Evolutionary conservation across 441 rosid species (phyloP), one percentile per base, ranked within the genome.

Genomic region (Corymbia citriodora): DNA sequence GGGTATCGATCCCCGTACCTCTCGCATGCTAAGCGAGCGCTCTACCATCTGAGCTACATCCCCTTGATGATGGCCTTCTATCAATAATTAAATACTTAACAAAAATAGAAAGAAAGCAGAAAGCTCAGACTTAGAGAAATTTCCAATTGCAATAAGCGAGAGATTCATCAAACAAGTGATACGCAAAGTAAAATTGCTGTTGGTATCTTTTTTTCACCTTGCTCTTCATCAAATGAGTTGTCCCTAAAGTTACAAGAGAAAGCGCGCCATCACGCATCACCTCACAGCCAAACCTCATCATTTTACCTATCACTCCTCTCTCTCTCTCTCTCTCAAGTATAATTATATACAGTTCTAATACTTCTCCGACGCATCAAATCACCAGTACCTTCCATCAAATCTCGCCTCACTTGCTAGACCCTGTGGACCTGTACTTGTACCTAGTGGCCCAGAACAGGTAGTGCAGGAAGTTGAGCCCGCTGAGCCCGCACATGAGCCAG

Each of bases 401-500:
- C 31, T 45, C 11, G 21, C 45, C 49, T 92, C 83, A 88, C 87
- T 90, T 87, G 90, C 72, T 89, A 5, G 89, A 87, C 87, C 94
- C 91, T 27, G 91, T 89, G 55, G 97, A 94, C 90, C 94, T 94
- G 88, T 96, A 98, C 89, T 95, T 96, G 90, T 97, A 98, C 63
- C 93, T 92, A 87, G 65, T 92, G 57, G 99, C 98, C 98, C 99
- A 98, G 89, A 95, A 95, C 48, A 98, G 95, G 91, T 95, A 97
- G 68, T 96, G 95, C 89, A 95, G 88, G 92, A 96, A 95, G 92
- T 98, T 98, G 89, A 95, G 93, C 68, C 90, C 96, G 91, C 99
- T 98, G 2, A 97, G 95, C 90, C 89, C 94, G 88, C 96, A 96
- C 96, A 98, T 89, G 29, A 98, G 94, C 99, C 99, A 98, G 91